Conservation (phyloP, 345 rosid species). For the Syzygium aromaticum region DNA sequence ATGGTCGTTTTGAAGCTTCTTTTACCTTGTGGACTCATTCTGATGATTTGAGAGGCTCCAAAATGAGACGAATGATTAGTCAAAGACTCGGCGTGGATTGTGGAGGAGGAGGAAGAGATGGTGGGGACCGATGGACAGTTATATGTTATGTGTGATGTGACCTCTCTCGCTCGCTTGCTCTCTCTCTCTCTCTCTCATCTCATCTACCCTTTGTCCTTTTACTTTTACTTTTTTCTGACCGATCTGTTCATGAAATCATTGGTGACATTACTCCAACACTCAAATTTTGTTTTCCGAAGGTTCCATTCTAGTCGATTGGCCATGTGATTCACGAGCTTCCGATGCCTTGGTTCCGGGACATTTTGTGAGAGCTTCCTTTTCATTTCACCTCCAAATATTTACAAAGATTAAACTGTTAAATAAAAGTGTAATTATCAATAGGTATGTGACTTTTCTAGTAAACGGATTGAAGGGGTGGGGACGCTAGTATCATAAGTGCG, state of each 20-base stretch:
- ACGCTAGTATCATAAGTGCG: no score
- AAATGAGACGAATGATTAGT: background rate
- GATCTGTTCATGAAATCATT: background rate
- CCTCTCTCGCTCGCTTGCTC: background rate
- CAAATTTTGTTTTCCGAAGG: background rate
- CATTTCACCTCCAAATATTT: no score
- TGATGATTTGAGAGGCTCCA: background rate
- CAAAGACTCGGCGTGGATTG: background rate
- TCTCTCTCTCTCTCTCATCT: background rate
- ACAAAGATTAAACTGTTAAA: no score
- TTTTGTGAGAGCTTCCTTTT: no score
- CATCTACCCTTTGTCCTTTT: background rate
- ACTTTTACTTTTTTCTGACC: background rate
- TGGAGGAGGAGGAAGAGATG: background rate
- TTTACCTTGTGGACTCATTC: background rate
- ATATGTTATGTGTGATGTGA: background rate
- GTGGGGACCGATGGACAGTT: background rate
- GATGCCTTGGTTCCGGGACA: background rate
- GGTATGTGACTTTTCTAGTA: fast-evolving
- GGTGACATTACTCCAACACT: background rate
- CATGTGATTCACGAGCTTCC: background rate
- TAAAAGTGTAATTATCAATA: no score
- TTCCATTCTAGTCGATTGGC: background rate
- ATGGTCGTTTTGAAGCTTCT: background rate
- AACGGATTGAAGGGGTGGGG: no score